These are phyloP conservation scores for bread wheat (Triticum aestivum) DNA, from an alignment of 176 grass and related monocot genomes.

Conservation along the genomic window IWGSC_CS_RefSeq_v2.1 NC_057795.1:47777821-47778320, in stretches of 20 bases:
- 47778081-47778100: slow-evolving; percentile 57
- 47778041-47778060: slow-evolving; percentile 23
- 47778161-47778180: slow-evolving; percentile 65
- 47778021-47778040: slow-evolving; percentile 77
- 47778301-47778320: background rate
- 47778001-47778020: slow-evolving; percentile 81
- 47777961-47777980: slow-evolving; percentile 43
- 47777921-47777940: slow-evolving; percentile 97
- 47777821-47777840: background rate
- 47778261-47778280: background rate
- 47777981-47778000: slow-evolving; percentile 72
- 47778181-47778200: slow-evolving; percentile 46
- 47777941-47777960: slow-evolving; percentile 72
- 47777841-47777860: background rate
- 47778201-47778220: background rate
- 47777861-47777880: slow-evolving; percentile 35
- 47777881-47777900: slow-evolving; percentile 67
- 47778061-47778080: slow-evolving; percentile 34
- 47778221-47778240: background rate
- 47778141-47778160: slow-evolving; percentile 75
- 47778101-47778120: slow-evolving; percentile 51
- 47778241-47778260: background rate
- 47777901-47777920: slow-evolving; percentile 91
- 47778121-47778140: slow-evolving; percentile 28
- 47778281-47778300: background rate